Base-by-base conservation (phyloP, 306 rosid species). In the Cyclanthera cordifolia region DNA sequence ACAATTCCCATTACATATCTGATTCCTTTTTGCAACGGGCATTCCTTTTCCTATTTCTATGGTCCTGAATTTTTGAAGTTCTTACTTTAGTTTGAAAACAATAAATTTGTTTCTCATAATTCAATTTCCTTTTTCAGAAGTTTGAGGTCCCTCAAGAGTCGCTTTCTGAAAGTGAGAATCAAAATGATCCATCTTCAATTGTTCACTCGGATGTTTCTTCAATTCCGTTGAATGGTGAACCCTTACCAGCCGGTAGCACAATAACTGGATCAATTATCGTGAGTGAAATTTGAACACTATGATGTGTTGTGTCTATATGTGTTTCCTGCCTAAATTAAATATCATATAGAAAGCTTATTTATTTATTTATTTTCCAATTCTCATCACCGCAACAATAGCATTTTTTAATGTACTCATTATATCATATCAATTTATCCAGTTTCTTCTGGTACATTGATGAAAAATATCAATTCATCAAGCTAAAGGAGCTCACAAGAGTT, bases 141-240 rank as follows among this genome's bases (percentile, higher is more conserved):
- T 47, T 27, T 17, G 95, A 89, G 64, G 82, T 69, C 74, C 53
- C 70, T 50, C 83, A 64, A 49, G 90, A 87, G 63, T 53, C 56
- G 74, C 71, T 79, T 74, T 69, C 64, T 32, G 96, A 84, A 80
- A 84, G 79, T 74, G 99, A 86, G 77, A 78, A 74, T 71, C 81
- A 78, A 74, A 90, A 79, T 70, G 97, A 90, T 73, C 74, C 67
- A 2, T 63, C 76, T 17, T 69, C 75, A 45, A 73, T 67, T 16
- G 78, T 49, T 72, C 65, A 85, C 59, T 76, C 84, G 17, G 84
- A 84, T 80, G 53, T 81, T 48, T 77, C 90, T 53, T 81, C 89
- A 65, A 86, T 94, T 82, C 85, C 82, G 72, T 82, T 95, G 95
- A 94, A 82, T 48, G 99, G 85, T 50, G 99, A 94, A 79, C 78